Evolutionary conservation across 192 early-diverging fungal species (phyloP).

Genomic region (Podochytrium sp.): DNA sequence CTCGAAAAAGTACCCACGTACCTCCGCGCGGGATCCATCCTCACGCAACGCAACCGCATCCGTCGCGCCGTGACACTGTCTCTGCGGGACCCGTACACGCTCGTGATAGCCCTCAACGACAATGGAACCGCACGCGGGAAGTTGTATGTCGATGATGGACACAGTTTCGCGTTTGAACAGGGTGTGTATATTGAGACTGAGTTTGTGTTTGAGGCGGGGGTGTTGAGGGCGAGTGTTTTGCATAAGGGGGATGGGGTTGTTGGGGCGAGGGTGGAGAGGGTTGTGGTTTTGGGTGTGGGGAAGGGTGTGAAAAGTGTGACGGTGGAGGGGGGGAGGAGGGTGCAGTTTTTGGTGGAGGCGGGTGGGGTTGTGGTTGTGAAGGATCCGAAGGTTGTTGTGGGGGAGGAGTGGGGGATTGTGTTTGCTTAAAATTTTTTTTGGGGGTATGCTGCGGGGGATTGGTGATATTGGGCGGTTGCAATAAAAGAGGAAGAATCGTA

Average conservation of each 20-base stretch:
- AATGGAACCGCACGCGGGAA: slow-evolving; percentile 70
- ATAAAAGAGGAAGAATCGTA: too few species aligned
- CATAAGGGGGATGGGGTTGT: not conserved
- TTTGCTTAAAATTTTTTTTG: slow-evolving; percentile 16
- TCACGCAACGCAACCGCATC: slow-evolving; percentile 82
- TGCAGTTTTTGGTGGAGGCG: slow-evolving; percentile 24
- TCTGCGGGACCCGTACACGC: slow-evolving; percentile 87
- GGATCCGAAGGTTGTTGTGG: slow-evolving; percentile 46
- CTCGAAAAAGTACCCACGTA: slow-evolving; percentile 84
- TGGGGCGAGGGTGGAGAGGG: slow-evolving; percentile 51
- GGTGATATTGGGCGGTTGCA: too few species aligned
- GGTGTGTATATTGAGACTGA: slow-evolving; percentile 68
- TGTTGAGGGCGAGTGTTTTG: slow-evolving; percentile 22
- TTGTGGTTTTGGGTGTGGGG: slow-evolving; percentile 60
- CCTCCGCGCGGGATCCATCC: slow-evolving; percentile 87
- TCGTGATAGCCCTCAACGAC: slow-evolving; percentile 78
- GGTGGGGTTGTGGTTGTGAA: slow-evolving; percentile 39
- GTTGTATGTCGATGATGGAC: slow-evolving; percentile 94
- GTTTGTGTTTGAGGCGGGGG: slow-evolving; percentile 54
- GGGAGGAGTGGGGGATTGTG: slow-evolving; percentile 39
- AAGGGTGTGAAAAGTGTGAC: slow-evolving; percentile 17
- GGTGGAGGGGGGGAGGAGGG: slow-evolving; percentile 23
- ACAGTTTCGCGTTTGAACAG: slow-evolving; percentile 66
- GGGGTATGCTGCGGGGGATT: too few species aligned
- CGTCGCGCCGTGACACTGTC: slow-evolving; percentile 82